Conservation (phyloP, 1,284 basidiomycete genomes). For the Heterobasidion parviporum region DNA sequence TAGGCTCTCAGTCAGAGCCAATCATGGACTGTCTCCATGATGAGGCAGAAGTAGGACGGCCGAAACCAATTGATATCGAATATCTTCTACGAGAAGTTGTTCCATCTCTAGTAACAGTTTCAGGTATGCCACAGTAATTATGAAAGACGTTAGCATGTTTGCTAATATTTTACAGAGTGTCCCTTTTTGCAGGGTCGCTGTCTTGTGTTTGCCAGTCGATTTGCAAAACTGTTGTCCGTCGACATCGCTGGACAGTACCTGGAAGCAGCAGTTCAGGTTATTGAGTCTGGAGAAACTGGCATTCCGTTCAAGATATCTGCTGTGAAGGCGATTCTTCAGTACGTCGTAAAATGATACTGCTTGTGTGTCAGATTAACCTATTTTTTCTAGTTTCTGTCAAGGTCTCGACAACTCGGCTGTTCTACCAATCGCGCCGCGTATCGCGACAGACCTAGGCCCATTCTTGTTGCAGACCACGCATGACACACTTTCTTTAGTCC, state of each 20-base stretch:
- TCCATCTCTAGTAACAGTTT: slow-evolving; percentile 63
- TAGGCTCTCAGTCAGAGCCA: slow-evolving; percentile 80
- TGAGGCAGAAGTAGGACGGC: slow-evolving; percentile 53
- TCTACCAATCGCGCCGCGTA: slow-evolving; percentile 59
- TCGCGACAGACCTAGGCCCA: slow-evolving; percentile 80
- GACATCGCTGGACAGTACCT: slow-evolving; percentile 79
- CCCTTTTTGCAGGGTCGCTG: slow-evolving; percentile 92
- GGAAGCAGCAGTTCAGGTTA: slow-evolving; percentile 75
- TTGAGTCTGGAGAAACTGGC: slow-evolving; percentile 65
- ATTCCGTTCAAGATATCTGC: slow-evolving; percentile 91
- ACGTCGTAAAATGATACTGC: slow-evolving; percentile 16
- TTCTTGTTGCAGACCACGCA: slow-evolving; percentile 76
- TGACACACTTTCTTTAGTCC: slow-evolving; percentile 84
- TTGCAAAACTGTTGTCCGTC: slow-evolving; percentile 64
- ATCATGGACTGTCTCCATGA: slow-evolving; percentile 74
- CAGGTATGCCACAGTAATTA: slow-evolving; percentile 33
- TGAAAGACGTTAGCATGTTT: neutral
- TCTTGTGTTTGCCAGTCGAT: slow-evolving; percentile 93
- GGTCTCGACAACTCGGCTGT: slow-evolving; percentile 52
- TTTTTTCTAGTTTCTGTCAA: slow-evolving; percentile 52
- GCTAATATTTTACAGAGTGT: slow-evolving; percentile 38
- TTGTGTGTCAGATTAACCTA: neutral
- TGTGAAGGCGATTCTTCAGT: slow-evolving; percentile 89
- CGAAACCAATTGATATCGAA: slow-evolving; percentile 70
- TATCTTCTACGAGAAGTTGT: slow-evolving; percentile 72